These are phyloP conservation scores for Cenchrus purpureus DNA, from an alignment of 176 grass and related monocot species.

Conservation along the genomic window DNA sequence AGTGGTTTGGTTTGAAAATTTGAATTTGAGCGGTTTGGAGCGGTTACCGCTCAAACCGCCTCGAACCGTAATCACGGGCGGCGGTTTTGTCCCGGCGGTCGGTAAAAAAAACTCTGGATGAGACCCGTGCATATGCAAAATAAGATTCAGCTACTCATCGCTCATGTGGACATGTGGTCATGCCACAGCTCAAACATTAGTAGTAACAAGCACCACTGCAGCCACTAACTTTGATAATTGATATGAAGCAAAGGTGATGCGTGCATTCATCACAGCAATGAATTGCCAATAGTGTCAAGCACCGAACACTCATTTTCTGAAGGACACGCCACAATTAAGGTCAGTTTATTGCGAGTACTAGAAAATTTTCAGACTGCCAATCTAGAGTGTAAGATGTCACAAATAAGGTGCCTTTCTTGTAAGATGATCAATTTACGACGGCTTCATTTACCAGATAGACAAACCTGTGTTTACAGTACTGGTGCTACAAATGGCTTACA, in stretches of 20 bases:
- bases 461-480: neutral
- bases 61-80: too few relatives aligned
- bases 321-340: neutral
- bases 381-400: neutral
- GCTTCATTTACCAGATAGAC: constrained; percentile 11
- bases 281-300: neutral
- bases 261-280: neutral
- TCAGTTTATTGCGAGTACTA: neutral
- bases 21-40: too few relatives aligned
- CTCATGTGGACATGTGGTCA: neutral
- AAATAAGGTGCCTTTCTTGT: neutral
- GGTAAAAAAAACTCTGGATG: too few relatives aligned
- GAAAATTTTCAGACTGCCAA: neutral
- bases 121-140: neutral
- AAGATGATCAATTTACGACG: neutral
- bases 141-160: neutral
- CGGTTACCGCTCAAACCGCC: too few relatives aligned
- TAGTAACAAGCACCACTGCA: neutral
- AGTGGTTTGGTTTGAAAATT: too few relatives aligned
- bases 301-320: neutral
- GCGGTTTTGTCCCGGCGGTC: too few relatives aligned
- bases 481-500: constrained; percentile 16
- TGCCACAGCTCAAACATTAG: neutral
- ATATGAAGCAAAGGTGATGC: neutral
- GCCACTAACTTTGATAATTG: neutral